phyloP scores from a whole-genome alignment of 495 filamentous ascomycete genomes.

The Aspergillus coremiiformis region DNA sequence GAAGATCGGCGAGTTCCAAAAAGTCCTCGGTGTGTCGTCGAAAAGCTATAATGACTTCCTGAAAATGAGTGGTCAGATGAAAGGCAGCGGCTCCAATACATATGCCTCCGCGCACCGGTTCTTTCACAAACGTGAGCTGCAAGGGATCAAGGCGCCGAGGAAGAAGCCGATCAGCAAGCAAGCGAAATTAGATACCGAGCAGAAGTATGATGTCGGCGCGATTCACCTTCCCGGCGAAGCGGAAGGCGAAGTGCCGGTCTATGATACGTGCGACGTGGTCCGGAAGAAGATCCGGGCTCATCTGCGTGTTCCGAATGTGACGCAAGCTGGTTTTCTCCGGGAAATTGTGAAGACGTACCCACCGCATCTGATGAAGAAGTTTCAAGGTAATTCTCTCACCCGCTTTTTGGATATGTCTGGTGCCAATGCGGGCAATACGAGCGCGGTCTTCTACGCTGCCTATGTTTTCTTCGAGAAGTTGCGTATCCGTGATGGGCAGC shows the following conservation, averaged over 20 bases:
- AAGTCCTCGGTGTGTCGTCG: constrained; percentile 1
- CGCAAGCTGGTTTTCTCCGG: constrained; percentile 3
- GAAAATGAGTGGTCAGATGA: constrained; percentile 2
- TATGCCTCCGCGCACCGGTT: constrained; percentile 1
- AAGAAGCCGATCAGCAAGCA: not conserved
- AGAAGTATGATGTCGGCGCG: constrained; percentile 7
- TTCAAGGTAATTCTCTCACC: not conserved
- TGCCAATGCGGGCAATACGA: not conserved
- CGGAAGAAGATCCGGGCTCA: constrained; percentile 11
- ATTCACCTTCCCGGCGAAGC: constrained; percentile 7
- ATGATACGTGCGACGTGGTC: constrained; percentile 11
- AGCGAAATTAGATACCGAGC: not conserved
- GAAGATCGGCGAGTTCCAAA: constrained; percentile 7
- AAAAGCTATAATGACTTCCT: constrained; percentile 7
- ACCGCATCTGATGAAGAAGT: not conserved
- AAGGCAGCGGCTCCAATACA: constrained; percentile 6
- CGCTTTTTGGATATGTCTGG: constrained; percentile 6
- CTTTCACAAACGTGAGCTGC: constrained; percentile 5
- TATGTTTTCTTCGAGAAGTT: constrained; percentile 53
- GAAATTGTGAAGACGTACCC: constrained; percentile 8
- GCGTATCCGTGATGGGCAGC: constrained; percentile 45
- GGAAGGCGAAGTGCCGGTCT: not conserved
- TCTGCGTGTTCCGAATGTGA: constrained; percentile 1
- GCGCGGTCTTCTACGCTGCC: constrained; percentile 11
- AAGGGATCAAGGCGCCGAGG: not conserved